Evolutionary conservation across 2,329 filamentous ascomycete genomes (phyloP).

Genomic region (Alternaria viburni): DNA sequence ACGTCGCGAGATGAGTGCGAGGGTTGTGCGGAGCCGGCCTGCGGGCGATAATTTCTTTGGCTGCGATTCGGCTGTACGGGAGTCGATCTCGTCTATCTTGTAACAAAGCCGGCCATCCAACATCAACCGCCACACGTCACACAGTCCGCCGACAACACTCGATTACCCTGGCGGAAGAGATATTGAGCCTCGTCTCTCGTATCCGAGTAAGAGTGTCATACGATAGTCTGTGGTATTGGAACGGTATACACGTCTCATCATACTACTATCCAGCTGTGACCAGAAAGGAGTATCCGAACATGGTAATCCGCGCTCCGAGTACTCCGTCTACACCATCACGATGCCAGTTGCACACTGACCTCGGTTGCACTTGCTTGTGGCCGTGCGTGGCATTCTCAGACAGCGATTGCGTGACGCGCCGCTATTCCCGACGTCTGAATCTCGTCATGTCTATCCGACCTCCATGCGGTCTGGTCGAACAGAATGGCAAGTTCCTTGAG

Average conservation of each 20-base stretch:
- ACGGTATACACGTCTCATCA: background rate
- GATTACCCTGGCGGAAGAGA: background rate
- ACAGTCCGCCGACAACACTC: background rate
- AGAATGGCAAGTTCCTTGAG: conserved; percentile 2
- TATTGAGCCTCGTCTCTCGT: background rate
- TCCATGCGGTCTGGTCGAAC: conserved; percentile 1
- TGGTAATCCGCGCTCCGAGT: background rate
- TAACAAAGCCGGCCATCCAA: background rate
- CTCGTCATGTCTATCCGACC: background rate
- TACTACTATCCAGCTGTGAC: background rate
- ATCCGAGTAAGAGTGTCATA: background rate
- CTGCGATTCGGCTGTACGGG: conserved; percentile 1
- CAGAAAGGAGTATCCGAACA: background rate
- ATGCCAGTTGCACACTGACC: background rate
- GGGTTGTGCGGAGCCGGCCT: conserved; percentile 1
- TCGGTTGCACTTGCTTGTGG: background rate
- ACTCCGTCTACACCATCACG: background rate
- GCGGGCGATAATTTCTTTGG: conserved; percentile 11
- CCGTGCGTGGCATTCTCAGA: conserved; percentile 7
- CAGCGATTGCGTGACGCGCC: background rate
- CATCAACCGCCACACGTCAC: background rate
- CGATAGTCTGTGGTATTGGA: background rate
- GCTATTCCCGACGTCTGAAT: background rate
- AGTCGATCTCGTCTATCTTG: conserved; percentile 10
- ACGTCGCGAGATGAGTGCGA: conserved; percentile 2